A percentile compares a stretch with the other conserved stretches of the same genome.
Conservation (phyloP, 2,329 filamentous ascomycete species). For the Clonostachys byssicola region DNA sequence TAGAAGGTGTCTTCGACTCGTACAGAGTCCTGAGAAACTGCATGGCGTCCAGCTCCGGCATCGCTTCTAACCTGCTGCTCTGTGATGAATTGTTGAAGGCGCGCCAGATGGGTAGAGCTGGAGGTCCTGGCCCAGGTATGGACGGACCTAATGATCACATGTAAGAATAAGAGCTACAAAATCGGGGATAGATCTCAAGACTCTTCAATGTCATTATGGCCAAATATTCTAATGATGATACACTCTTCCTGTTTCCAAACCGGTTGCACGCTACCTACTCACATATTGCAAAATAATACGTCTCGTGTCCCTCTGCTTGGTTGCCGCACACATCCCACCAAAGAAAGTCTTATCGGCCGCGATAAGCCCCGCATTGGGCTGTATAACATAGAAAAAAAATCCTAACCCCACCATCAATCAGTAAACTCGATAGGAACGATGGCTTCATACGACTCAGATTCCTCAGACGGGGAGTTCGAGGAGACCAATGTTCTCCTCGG, state of each 20-base stretch:
- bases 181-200: neutral
- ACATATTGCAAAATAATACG: too few species aligned
- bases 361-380: constrained; percentile 16
- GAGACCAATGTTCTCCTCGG: constrained; percentile 88
- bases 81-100: constrained; percentile 98
- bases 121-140: constrained; percentile 60
- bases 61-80: constrained; percentile 89
- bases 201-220: neutral
- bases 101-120: constrained; percentile 79
- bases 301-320: too few species aligned
- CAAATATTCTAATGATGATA: too few species aligned
- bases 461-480: constrained; percentile 65
- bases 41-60: constrained; percentile 89
- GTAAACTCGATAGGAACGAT: constrained; percentile 32
- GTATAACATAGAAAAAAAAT: constrained; percentile 24
- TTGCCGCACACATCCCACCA: neutral
- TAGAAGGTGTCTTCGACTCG: constrained; percentile 91
- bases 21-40: constrained; percentile 93
- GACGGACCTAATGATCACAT: constrained; percentile 53
- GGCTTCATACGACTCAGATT: constrained; percentile 84
- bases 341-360: constrained; percentile 1
- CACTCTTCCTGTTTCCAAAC: too few species aligned
- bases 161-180: constrained; percentile 31
- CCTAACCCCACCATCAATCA: constrained; percentile 29
- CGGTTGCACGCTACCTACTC: too few species aligned